Percentiles rank a stretch among this genome's conserved stretches.
Evolutionary conservation across 306 rosid species (phyloP).

Genomic region (Fragaria iinumae): DNA sequence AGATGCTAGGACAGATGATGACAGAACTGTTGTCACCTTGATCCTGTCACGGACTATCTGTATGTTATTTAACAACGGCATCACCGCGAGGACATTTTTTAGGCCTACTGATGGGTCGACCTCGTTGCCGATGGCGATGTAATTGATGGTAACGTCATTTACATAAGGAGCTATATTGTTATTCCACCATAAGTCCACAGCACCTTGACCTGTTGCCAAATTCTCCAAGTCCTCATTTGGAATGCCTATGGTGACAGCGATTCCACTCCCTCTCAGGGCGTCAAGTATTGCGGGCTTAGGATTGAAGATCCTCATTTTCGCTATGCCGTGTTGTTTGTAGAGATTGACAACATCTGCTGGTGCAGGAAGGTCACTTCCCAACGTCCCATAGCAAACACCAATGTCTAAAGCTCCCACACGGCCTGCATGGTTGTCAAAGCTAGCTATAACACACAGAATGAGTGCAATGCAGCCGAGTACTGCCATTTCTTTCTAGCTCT

Average conservation of each 20-base stretch:
- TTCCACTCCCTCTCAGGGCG: constrained; percentile 21
- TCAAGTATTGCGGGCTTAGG: constrained; percentile 20
- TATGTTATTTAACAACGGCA: background rate
- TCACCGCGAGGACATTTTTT: background rate
- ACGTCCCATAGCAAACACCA: constrained; percentile 19
- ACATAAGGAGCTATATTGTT: constrained; percentile 11
- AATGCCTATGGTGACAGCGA: background rate
- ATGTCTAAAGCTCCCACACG: constrained; percentile 8
- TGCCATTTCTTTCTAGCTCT: background rate
- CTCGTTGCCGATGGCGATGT: constrained; percentile 25
- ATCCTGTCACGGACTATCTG: background rate
- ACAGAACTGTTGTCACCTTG: constrained; percentile 26
- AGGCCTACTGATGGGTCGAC: background rate
- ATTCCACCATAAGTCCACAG: constrained; percentile 3
- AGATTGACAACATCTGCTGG: constrained; percentile 24
- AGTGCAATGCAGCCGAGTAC: background rate
- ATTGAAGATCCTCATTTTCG: constrained; percentile 28
- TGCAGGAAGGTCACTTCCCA: constrained; percentile 27
- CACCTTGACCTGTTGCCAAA: constrained; percentile 4
- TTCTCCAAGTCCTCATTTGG: background rate
- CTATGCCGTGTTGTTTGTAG: constrained; percentile 12
- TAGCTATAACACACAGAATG: background rate
- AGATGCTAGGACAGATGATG: background rate
- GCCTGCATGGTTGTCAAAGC: background rate
- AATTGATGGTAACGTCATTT: background rate